Evolutionary conservation across 2,329 filamentous ascomycete species (phyloP).

Genomic region (Ophidiomyces ophidiicola): DNA sequence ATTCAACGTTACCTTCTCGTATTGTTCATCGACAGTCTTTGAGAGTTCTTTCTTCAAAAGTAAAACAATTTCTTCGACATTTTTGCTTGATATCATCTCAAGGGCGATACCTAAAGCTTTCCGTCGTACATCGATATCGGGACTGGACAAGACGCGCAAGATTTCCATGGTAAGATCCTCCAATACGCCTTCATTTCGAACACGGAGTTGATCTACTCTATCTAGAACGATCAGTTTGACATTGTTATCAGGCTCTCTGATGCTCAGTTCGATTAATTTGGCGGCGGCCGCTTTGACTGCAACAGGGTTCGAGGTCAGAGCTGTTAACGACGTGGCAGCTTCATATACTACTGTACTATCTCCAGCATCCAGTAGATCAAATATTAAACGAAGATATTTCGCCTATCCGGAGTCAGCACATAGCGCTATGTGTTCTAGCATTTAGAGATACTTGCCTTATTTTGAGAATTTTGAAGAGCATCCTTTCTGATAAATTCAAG

Average conservation of each 20-base stretch:
- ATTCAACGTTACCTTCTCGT: conserved; percentile 59
- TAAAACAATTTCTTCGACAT: conserved; percentile 93
- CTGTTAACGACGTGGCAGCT: conserved; percentile 85
- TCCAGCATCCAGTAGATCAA: conserved; percentile 85
- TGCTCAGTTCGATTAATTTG: conserved; percentile 93
- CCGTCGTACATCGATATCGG: conserved; percentile 87
- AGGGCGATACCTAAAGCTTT: conserved; percentile 83
- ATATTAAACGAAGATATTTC: conserved; percentile 84
- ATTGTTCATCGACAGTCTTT: conserved; percentile 96
- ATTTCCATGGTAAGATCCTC: conserved; percentile 97
- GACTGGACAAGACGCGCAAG: conserved; percentile 81
- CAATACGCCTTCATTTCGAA: conserved; percentile 78
- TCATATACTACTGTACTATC: conserved; percentile 95
- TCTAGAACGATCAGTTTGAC: conserved; percentile 97
- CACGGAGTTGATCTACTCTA: conserved; percentile 74
- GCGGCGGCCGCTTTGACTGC: conserved; percentile 91
- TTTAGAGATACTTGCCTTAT: conserved; percentile 53
- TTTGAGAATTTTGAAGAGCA: conserved; percentile 83
- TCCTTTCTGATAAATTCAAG: conserved; percentile 97
- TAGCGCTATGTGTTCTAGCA: neutral
- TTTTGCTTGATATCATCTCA: conserved; percentile 98
- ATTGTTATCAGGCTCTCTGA: conserved; percentile 97
- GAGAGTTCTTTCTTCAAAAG: conserved; percentile 93
- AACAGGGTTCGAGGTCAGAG: conserved; percentile 89
- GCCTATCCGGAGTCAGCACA: conserved; percentile 41